Conservation (phyloP, 164 flowering plant genomes). For the Vitis rupestris region DNA sequence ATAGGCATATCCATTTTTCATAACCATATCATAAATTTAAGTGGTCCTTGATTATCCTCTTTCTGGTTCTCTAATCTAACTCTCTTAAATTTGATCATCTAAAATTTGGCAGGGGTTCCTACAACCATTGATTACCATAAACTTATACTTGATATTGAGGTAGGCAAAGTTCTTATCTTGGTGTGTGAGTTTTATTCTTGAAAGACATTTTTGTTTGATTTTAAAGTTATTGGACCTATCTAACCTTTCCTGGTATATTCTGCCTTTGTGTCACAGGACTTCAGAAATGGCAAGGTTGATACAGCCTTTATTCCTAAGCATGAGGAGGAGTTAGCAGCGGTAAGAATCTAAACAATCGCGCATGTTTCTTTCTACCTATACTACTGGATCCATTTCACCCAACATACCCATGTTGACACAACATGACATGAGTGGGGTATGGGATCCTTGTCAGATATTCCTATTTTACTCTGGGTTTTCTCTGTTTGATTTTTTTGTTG, state of each 20-base stretch:
- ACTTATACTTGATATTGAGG: constrained; percentile 95
- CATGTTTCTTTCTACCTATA: no score
- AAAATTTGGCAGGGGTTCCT: constrained; percentile 72
- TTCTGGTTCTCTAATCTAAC: background rate
- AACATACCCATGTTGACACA: no score
- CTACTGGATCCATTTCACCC: no score
- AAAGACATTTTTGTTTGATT: background rate
- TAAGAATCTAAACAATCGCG: constrained; percentile 25
- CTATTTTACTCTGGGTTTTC: no score
- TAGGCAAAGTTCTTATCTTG: constrained; percentile 17
- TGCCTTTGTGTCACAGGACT: constrained; percentile 57
- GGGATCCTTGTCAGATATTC: no score
- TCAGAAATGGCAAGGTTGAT: constrained; percentile 88
- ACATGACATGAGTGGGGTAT: no score
- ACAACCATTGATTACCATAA: constrained; percentile 97
- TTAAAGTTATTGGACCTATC: background rate
- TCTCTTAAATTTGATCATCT: background rate
- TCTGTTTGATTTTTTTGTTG: no score
- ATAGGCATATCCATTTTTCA: no score
- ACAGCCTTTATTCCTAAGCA: constrained; percentile 98
- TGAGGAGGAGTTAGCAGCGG: constrained; percentile 74
- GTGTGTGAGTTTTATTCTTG: background rate
- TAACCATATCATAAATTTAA: no score
- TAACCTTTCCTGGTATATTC: background rate
- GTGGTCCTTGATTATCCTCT: background rate